phyloP scores from a whole-genome alignment of 1,284 basidiomycete species.

The Malassezia brasiliensis region DNA sequence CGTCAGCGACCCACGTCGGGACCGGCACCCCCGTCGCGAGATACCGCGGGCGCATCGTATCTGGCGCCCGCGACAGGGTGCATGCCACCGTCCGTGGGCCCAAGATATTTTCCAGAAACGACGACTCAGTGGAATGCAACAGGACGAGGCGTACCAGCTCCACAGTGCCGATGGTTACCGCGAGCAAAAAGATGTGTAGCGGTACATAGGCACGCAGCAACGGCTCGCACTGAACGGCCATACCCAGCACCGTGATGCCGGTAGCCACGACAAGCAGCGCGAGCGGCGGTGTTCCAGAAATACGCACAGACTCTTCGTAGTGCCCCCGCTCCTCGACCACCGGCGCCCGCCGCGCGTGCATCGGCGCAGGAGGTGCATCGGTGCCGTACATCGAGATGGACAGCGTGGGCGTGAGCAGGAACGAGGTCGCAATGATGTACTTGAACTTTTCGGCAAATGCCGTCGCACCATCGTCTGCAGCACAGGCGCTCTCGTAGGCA shows the following conservation, averaged over 20 bases:
- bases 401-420: conserved; percentile 37
- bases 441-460: conserved; percentile 41
- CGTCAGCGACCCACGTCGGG: conserved; percentile 14
- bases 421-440: conserved; percentile 40
- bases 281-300: neutral
- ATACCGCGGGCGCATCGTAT: neutral
- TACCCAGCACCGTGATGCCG: neutral
- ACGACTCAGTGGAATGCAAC: neutral
- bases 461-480: neutral
- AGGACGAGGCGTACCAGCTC: neutral
- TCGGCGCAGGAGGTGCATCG: neutral
- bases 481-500: neutral
- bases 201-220: neutral
- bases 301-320: neutral
- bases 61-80: neutral
- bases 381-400: conserved; percentile 42
- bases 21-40: conserved; percentile 3
- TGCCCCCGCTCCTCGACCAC: neutral
- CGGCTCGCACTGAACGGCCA: neutral
- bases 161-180: neutral
- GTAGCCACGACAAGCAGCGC: neutral
- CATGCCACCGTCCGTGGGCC: neutral
- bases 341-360: neutral
- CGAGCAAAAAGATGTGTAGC: neutral
- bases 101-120: neutral